Percentiles rank a stretch among this genome's conserved stretches.
These are phyloP conservation scores for Fagopyrum esculentum DNA, from an alignment of 148 eudicot species.

Conservation along the genomic window DNA sequence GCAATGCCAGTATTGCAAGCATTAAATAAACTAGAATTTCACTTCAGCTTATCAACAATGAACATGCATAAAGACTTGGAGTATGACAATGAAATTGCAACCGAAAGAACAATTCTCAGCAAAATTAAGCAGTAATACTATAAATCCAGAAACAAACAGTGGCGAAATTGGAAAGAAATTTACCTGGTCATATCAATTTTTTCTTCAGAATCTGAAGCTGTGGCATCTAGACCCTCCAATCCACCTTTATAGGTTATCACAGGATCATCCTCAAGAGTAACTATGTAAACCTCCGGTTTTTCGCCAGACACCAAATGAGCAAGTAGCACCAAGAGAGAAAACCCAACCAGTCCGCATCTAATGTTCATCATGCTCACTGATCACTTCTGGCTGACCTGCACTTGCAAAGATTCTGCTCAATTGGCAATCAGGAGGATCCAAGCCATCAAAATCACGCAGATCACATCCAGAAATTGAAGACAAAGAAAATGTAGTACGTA, in stretches of 20 bases:
- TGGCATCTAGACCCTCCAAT: conserved; percentile 70
- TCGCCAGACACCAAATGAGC: conserved; percentile 29
- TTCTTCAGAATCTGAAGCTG: conserved; percentile 83
- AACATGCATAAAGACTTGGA: neutral
- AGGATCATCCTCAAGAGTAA: conserved; percentile 79
- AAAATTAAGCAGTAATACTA: neutral
- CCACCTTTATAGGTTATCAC: conserved; percentile 83
- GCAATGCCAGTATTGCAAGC: neutral
- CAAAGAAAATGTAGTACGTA: neutral
- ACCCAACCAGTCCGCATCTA: conserved; percentile 20
- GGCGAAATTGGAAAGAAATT: neutral
- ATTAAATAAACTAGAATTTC: neutral
- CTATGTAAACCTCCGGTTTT: conserved; percentile 67
- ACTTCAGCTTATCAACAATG: neutral
- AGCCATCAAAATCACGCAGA: conserved; percentile 8
- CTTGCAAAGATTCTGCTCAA: neutral
- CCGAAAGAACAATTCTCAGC: neutral
- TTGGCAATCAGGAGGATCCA: conserved; percentile 10
- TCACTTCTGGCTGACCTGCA: conserved; percentile 7
- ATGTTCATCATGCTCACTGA: conserved; percentile 40
- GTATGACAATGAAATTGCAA: conserved; percentile 2
- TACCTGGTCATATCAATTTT: conserved; percentile 86
- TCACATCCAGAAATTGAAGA: neutral
- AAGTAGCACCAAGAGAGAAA: conserved; percentile 34
- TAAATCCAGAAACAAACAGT: conserved; percentile 3